These are phyloP conservation scores for Puccinellia tenuiflora DNA, from an alignment of 176 grass and related monocot genomes.

Conservation along the genomic window DNA sequence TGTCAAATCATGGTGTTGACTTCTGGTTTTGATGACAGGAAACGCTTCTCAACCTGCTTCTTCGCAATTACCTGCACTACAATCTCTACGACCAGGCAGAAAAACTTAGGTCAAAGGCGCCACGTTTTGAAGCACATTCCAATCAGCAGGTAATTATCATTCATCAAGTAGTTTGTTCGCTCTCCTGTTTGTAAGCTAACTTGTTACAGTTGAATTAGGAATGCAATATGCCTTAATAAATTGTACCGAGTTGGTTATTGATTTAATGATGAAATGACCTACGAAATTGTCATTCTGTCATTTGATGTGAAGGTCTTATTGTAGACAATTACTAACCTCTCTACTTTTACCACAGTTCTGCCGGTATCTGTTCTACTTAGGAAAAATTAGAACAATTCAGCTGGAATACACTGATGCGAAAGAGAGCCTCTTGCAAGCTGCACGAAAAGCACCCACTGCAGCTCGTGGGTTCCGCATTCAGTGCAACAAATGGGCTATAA, in stretches of 20 bases:
- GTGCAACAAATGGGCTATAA: conserved; percentile 82
- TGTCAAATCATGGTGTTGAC: background rate
- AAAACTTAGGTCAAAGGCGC: conserved; percentile 91
- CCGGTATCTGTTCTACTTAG: conserved; percentile 77
- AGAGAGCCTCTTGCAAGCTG: conserved; percentile 85
- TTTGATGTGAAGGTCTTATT: background rate
- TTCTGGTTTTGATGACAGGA: conserved; percentile 31
- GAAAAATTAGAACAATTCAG: conserved; percentile 90
- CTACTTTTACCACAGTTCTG: conserved; percentile 58
- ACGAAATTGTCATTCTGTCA: background rate
- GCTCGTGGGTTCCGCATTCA: conserved; percentile 74
- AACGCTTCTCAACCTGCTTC: conserved; percentile 90
- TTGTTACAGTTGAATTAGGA: background rate
- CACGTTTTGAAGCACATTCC: conserved; percentile 91
- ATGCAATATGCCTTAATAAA: background rate
- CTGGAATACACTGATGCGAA: conserved; percentile 91
- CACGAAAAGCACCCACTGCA: conserved; percentile 64
- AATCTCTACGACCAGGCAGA: conserved; percentile 91
- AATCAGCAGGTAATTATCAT: conserved; percentile 65
- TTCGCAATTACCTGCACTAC: conserved; percentile 96
- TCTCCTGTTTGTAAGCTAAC: background rate
- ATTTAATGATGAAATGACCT: background rate
- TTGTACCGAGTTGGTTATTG: background rate
- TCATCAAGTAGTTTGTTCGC: conserved; percentile 16
- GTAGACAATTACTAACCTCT: conserved; percentile 3